Conservation (phyloP, 2,329 filamentous ascomycete genomes). For the Colletotrichum chlorophyti region DNA sequence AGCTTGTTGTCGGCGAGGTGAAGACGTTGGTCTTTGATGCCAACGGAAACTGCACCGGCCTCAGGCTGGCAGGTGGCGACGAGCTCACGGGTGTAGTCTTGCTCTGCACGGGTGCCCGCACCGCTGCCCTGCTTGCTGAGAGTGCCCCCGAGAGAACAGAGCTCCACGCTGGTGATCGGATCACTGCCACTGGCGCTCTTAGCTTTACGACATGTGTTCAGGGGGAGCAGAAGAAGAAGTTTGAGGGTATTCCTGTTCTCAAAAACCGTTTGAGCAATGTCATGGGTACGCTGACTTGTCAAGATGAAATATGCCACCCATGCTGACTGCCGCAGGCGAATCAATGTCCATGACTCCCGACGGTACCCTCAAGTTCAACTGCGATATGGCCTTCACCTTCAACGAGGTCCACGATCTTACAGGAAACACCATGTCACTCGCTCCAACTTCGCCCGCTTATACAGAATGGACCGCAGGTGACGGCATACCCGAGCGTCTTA, state of each 20-base stretch:
- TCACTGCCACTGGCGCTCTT: conserved; percentile 62
- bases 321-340: conserved; percentile 40
- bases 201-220: conserved; percentile 48
- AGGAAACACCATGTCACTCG: conserved; percentile 59
- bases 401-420: conserved; percentile 51
- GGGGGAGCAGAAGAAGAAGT: conserved; percentile 52
- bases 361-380: conserved; percentile 67
- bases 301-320: no score
- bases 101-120: conserved; percentile 63
- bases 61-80: conserved; percentile 53
- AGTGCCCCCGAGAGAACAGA: conserved; percentile 55
- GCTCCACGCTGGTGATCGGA: conserved; percentile 58
- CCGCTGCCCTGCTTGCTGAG: conserved; percentile 58
- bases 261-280: conserved; percentile 50
- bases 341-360: conserved; percentile 52
- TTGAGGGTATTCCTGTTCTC: conserved; percentile 60
- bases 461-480: conserved; percentile 47
- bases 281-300: conserved; percentile 41
- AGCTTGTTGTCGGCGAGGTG: conserved; percentile 61
- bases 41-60: conserved; percentile 54
- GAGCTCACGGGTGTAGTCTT: conserved; percentile 58
- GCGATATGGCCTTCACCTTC: conserved; percentile 65
- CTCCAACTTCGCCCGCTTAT: conserved; percentile 51
- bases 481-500: conserved; percentile 48
- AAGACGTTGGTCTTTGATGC: conserved; percentile 52